A percentile compares a stretch with the other conserved stretches of the same genome.
These are phyloP conservation scores for Tulasnella sp. DNA, from an alignment of 768 basidiomycete species.

Conservation along the genomic window DNA sequence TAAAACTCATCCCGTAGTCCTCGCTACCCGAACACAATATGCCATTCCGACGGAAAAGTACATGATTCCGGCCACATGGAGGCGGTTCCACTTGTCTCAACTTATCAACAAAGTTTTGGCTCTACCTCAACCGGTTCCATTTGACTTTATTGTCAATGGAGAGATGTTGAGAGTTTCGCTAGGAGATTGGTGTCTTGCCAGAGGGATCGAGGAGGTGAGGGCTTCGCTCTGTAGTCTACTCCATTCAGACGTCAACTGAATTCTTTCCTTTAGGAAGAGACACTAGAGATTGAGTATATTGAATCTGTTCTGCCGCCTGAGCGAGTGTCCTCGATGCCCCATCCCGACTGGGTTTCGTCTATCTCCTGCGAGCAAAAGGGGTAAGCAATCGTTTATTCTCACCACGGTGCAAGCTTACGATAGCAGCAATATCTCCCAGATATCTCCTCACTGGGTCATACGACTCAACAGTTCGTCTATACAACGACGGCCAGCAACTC, in stretches of 20 bases:
- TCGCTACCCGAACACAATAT: conserved; percentile 70
- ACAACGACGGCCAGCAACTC: conserved; percentile 63
- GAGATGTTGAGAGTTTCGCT: conserved; percentile 69
- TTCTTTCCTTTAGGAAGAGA: conserved; percentile 62
- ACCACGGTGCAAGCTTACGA: conserved; percentile 27
- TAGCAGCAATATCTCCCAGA: conserved; percentile 40
- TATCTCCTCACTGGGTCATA: conserved; percentile 76
- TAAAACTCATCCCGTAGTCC: conserved; percentile 50
- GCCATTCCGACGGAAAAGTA: conserved; percentile 82
- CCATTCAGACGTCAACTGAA: neutral
- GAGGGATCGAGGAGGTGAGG: conserved; percentile 66
- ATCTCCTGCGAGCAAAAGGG: conserved; percentile 58
- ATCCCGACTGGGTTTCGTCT: conserved; percentile 93
- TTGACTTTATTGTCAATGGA: conserved; percentile 88
- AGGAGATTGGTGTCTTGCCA: conserved; percentile 68
- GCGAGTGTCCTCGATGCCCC: conserved; percentile 70
- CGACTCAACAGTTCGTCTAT: conserved; percentile 69
- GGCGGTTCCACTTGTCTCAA: conserved; percentile 93
- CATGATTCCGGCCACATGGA: conserved; percentile 87
- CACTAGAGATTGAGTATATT: conserved; percentile 88
- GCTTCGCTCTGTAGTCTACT: conserved; percentile 10
- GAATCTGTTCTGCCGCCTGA: conserved; percentile 85
- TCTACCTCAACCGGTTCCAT: conserved; percentile 71
- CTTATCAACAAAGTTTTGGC: conserved; percentile 91
- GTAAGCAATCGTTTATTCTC: conserved; percentile 40